Evolutionary conservation across 805 yeast genomes (phyloP).

Genomic region (Wickerhamiella siamensis): DNA sequence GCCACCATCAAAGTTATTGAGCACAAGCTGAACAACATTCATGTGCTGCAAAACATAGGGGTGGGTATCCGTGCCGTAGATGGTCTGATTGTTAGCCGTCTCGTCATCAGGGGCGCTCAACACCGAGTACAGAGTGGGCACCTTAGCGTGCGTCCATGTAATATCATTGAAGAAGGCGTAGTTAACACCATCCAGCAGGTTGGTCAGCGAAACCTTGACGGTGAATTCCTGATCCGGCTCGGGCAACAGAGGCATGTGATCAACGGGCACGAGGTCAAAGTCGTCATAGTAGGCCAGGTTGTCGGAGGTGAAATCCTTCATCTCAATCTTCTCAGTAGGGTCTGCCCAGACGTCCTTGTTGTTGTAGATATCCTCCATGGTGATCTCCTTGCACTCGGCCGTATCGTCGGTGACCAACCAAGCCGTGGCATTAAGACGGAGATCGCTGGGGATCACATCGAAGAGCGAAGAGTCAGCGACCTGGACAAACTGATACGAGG

Average conservation of each 20-base stretch:
- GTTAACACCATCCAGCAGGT: conserved; percentile 73
- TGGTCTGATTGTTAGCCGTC: conserved; percentile 37
- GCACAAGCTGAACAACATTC: conserved; percentile 61
- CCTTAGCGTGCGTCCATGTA: conserved; percentile 65
- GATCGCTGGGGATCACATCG: conserved; percentile 53
- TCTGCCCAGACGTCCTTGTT: conserved; percentile 25
- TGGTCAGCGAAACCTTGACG: conserved; percentile 71
- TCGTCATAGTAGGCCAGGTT: conserved; percentile 52
- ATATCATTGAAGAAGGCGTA: conserved; percentile 94
- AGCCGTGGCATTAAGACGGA: conserved; percentile 60
- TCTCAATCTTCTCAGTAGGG: conserved; percentile 21
- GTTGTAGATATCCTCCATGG: conserved; percentile 50
- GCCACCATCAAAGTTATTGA: conserved; percentile 83
- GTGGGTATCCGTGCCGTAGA: conserved; percentile 74
- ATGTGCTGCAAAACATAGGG: conserved; percentile 53
- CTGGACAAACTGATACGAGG: conserved; percentile 73
- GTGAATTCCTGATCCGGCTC: conserved; percentile 54
- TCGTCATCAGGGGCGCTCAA: conserved; percentile 40
- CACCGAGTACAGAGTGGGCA: conserved; percentile 74
- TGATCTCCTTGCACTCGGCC: conserved; percentile 19
- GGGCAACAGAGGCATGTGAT: conserved; percentile 38
- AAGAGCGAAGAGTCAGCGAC: conserved; percentile 70
- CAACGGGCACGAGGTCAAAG: conserved; percentile 53
- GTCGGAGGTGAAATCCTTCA: conserved; percentile 30
- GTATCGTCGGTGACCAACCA: conserved; percentile 32